Conservation (phyloP, 257 asterid genomes). For the Lantana camara region DNA sequence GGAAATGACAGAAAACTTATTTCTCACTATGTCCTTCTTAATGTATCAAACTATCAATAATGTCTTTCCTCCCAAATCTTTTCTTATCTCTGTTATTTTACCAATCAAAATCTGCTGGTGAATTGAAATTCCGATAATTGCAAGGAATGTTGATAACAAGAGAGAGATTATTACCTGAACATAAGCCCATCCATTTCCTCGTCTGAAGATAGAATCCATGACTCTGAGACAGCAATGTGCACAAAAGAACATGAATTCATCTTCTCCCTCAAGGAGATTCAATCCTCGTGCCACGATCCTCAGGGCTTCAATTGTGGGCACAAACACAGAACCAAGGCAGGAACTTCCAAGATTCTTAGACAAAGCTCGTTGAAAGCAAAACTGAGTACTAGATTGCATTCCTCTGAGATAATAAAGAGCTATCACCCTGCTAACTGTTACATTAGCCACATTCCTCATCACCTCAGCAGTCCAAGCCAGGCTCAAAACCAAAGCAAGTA, state of each 20-base stretch:
- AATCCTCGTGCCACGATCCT: conserved; percentile 86
- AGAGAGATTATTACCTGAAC: conserved; percentile 59
- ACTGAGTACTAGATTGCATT: conserved; percentile 84
- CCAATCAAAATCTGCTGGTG: too few species aligned
- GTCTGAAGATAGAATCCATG: conserved; percentile 80
- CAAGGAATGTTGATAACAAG: conserved; percentile 1
- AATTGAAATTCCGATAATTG: neutral
- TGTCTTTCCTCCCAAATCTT: too few species aligned
- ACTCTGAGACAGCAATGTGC: conserved; percentile 90
- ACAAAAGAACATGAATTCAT: conserved; percentile 95
- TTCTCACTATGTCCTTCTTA: too few species aligned
- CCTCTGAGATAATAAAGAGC: conserved; percentile 93
- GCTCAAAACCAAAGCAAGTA: conserved; percentile 62
- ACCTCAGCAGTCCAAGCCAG: conserved; percentile 92
- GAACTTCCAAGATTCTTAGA: conserved; percentile 89
- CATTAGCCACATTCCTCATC: conserved; percentile 94
- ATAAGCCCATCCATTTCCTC: conserved; percentile 99
- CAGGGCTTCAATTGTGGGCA: conserved; percentile 80
- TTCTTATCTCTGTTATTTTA: too few species aligned
- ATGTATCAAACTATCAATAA: too few species aligned
- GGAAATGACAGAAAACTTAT: too few species aligned
- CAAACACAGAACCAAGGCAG: conserved; percentile 86
- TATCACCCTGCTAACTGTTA: conserved; percentile 79
- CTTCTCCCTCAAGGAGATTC: conserved; percentile 94
- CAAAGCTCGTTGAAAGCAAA: conserved; percentile 86